These are phyloP conservation scores for Penicillium sp. DNA, from an alignment of 2,329 filamentous ascomycete species.

Conservation along the genomic window DNA sequence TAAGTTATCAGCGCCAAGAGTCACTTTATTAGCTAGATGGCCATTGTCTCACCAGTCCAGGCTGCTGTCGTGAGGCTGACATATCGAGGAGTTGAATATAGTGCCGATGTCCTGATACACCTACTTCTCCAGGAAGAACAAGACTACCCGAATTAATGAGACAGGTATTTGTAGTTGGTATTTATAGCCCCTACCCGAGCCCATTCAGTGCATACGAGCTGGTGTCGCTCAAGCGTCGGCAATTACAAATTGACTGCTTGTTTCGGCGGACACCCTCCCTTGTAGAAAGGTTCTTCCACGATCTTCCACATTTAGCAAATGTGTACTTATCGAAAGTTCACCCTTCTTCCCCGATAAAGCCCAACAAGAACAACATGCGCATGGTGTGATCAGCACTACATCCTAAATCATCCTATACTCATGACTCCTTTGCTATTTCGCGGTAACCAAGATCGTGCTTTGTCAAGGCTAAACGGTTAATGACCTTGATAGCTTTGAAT, in stretches of 20 bases:
- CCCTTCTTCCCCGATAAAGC: neutral
- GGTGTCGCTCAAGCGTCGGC: neutral
- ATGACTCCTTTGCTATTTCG: neutral
- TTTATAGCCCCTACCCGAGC: neutral
- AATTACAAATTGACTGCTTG: neutral
- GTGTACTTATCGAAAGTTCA: neutral
- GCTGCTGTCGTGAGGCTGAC: conserved; percentile 6
- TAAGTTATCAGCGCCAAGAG: neutral
- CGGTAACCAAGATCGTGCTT: neutral
- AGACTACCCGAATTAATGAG: neutral
- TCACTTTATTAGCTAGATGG: neutral
- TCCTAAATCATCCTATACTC: neutral
- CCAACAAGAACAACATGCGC: neutral
- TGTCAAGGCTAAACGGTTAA: neutral
- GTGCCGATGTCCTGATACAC: neutral
- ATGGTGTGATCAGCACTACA: neutral
- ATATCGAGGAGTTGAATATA: neutral
- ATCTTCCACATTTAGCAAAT: neutral
- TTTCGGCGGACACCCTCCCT: neutral
- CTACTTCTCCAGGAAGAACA: neutral
- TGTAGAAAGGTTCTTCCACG: neutral
- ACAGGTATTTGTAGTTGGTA: neutral
- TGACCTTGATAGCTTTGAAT: neutral
- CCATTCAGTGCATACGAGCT: neutral
- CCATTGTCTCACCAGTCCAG: conserved; percentile 3